Conservation (phyloP, 2,329 filamentous ascomycete genomes). For the Verticillium isaacii region DNA sequence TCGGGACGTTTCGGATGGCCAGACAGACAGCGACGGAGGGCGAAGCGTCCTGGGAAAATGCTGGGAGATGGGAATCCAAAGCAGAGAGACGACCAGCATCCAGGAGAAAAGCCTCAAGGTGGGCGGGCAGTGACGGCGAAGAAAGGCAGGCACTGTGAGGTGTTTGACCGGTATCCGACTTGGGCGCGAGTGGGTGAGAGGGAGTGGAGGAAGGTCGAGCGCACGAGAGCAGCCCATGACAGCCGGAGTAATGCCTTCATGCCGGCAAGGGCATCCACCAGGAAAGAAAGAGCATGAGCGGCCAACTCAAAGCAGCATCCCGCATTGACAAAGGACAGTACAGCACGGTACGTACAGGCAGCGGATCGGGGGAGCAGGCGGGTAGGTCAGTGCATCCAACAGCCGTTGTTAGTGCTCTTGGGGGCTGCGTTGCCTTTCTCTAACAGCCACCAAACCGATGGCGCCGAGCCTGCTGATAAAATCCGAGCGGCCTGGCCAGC, state of each 20-base stretch:
- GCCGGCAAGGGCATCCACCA: neutral
- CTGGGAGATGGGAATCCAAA: neutral
- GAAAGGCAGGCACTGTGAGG: neutral
- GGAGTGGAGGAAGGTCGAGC: neutral
- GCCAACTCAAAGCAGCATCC: neutral
- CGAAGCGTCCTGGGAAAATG: neutral
- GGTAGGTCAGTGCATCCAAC: neutral
- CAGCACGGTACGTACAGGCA: neutral
- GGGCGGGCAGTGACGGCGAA: neutral
- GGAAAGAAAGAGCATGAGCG: neutral
- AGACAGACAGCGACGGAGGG: neutral
- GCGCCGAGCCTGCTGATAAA: neutral
- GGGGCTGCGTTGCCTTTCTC: neutral
- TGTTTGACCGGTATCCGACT: neutral
- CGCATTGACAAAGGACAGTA: neutral
- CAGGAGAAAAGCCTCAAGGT: neutral
- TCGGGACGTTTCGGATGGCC: neutral
- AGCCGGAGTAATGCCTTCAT: neutral
- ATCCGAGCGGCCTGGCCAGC: neutral
- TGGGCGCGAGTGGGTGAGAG: neutral
- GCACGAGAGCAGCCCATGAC: neutral
- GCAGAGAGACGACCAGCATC: neutral
- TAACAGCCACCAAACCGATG: neutral
- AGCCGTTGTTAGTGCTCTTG: neutral
- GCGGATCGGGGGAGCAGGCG: neutral